phyloP scores from a whole-genome alignment of 2,329 filamentous ascomycete genomes.

The Diplodia corticola region DNA sequence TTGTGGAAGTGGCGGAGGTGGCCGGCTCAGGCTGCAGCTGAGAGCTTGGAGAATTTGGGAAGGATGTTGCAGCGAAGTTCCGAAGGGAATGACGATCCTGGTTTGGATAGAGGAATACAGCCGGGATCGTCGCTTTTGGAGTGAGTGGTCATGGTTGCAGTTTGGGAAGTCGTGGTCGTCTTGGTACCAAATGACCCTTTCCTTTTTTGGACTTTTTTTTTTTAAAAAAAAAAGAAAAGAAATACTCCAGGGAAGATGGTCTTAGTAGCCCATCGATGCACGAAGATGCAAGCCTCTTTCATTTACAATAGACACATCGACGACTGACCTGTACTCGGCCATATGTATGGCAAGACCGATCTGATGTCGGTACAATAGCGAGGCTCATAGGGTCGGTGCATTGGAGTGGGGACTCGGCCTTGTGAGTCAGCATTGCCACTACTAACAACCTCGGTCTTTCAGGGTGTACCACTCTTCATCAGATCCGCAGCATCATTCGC shows the following conservation, averaged over 20 bases:
- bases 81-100: neutral
- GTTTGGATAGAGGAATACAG: no score
- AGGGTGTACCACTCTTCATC: neutral
- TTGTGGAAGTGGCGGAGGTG: slow-evolving; percentile 45
- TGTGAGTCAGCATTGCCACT: neutral
- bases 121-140: no score
- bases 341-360: no score
- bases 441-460: neutral
- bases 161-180: neutral
- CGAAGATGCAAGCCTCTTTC: neutral
- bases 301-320: neutral
- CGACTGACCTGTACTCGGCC: no score
- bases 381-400: neutral
- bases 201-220: neutral
- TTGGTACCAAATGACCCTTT: neutral
- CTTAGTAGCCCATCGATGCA: no score
- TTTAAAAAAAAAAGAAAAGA: no score
- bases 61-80: neutral
- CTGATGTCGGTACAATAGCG: no score
- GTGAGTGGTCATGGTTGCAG: neutral
- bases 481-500: neutral
- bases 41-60: slow-evolving; percentile 26
- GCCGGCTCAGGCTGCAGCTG: slow-evolving; percentile 40
- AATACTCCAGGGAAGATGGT: no score
- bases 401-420: neutral